Conservation (phyloP, 108 stramenopile genomes). For the Skeletonema potamos region DNA sequence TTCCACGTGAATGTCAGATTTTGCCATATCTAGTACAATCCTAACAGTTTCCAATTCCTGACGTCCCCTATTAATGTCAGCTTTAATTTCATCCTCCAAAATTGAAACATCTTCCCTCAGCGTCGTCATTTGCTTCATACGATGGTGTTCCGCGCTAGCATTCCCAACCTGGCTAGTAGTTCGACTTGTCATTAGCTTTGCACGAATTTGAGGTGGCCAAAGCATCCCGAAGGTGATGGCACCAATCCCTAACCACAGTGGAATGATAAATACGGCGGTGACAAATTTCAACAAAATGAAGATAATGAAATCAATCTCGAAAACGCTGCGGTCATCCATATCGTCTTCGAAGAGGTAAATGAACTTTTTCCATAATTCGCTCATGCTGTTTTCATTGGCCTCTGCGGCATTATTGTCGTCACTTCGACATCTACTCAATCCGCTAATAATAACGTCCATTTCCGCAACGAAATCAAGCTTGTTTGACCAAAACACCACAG, state of each 20-base stretch:
- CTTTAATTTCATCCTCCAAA: constrained; percentile 24
- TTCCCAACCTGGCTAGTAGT: not conserved
- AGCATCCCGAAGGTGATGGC: constrained; percentile 57
- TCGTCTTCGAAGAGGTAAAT: constrained; percentile 43
- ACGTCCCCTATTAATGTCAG: constrained; percentile 28
- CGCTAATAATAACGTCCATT: constrained; percentile 47
- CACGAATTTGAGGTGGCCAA: constrained; percentile 79
- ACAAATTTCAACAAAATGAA: constrained; percentile 19
- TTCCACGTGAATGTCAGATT: constrained; percentile 24
- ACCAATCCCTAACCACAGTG: constrained; percentile 72
- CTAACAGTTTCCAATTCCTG: constrained; percentile 21
- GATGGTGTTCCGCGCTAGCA: constrained; percentile 10
- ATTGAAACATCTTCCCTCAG: constrained; percentile 26
- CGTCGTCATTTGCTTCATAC: constrained; percentile 2
- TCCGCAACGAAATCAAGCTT: constrained; percentile 58
- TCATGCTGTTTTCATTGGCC: constrained; percentile 5
- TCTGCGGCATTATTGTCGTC: not conserved
- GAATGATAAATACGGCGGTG: constrained; percentile 52
- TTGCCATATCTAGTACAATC: not conserved
- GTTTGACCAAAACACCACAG: constrained; percentile 65
- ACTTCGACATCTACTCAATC: not conserved
- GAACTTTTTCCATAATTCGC: constrained; percentile 41
- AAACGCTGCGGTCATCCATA: constrained; percentile 2
- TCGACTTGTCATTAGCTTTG: constrained; percentile 40
- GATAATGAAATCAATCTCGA: constrained; percentile 15